A percentile compares a stretch with the other conserved stretches of the same genome.
phyloP scores from a whole-genome alignment of 768 basidiomycete genomes.

The Lentinula aciculospora region DNA sequence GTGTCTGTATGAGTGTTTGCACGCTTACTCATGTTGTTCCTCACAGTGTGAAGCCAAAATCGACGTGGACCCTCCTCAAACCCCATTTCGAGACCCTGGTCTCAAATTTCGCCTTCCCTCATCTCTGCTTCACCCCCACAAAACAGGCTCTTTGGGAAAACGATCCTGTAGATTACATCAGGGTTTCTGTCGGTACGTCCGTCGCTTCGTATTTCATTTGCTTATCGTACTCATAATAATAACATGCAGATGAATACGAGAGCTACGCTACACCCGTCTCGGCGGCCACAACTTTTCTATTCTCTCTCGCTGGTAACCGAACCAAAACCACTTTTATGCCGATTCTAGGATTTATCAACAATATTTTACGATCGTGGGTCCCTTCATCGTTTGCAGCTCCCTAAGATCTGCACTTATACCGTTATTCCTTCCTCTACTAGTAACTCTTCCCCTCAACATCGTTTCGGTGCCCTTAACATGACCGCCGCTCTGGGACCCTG shows the following conservation, averaged over 20 bases:
- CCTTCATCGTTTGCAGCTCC: not conserved
- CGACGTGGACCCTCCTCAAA: slow-evolving; percentile 86
- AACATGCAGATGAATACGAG: slow-evolving; percentile 71
- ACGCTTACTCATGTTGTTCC: slow-evolving; percentile 1
- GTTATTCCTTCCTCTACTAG: slow-evolving; percentile 20
- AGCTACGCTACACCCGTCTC: slow-evolving; percentile 71
- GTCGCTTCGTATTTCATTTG: not conserved
- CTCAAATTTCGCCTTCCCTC: slow-evolving; percentile 81
- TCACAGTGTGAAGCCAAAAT: slow-evolving; percentile 80
- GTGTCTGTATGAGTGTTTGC: slow-evolving; percentile 14
- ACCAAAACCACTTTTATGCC: slow-evolving; percentile 81
- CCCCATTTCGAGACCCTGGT: slow-evolving; percentile 77
- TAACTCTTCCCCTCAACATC: slow-evolving; percentile 49
- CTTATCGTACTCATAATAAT: not conserved
- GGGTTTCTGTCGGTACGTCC: slow-evolving; percentile 62
- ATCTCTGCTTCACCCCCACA: slow-evolving; percentile 69
- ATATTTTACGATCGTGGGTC: slow-evolving; percentile 60
- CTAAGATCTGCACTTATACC: not conserved
- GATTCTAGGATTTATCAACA: slow-evolving; percentile 73
- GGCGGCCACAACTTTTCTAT: slow-evolving; percentile 75
- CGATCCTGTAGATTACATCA: slow-evolving; percentile 83
- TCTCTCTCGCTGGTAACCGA: slow-evolving; percentile 71
- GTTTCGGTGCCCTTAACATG: slow-evolving; percentile 85
- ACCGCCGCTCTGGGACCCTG: slow-evolving; percentile 68
- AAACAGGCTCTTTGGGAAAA: slow-evolving; percentile 67